phyloP scores from a whole-genome alignment of 129 eudicot genomes.

The Solidago caesia region DNA sequence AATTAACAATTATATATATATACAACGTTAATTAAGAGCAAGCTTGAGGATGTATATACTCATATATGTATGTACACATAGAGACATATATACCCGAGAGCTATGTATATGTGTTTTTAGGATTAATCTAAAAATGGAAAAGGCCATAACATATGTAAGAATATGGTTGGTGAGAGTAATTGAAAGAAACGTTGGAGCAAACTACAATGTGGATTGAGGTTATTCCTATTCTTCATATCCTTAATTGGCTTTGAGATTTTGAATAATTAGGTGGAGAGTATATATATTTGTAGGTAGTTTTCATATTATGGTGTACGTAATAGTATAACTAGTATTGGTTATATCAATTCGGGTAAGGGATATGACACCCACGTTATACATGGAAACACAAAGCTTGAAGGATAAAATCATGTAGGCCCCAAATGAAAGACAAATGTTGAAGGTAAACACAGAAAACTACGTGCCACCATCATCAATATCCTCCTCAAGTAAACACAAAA shows the following conservation, averaged over 20 bases:
- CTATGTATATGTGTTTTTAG: conserved; percentile 14
- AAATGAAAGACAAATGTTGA: conserved; percentile 28
- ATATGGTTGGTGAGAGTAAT: conserved; percentile 42
- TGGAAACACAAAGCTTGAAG: conserved; percentile 23
- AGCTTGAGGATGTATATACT: neutral
- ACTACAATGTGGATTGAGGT: conserved; percentile 30
- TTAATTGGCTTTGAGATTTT: conserved; percentile 13
- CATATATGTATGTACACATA: neutral
- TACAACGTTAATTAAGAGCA: neutral
- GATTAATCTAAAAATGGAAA: conserved; percentile 32
- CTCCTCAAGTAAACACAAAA: conserved; percentile 23
- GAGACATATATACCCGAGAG: neutral
- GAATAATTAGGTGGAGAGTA: conserved; percentile 25
- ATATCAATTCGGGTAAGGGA: conserved; percentile 28
- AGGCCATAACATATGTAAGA: conserved; percentile 18
- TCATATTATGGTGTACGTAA: conserved; percentile 6
- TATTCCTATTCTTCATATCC: neutral
- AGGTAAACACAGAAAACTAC: conserved; percentile 26
- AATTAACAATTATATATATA: neutral
- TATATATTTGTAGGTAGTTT: conserved; percentile 10
- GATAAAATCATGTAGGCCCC: conserved; percentile 34
- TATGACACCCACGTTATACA: conserved; percentile 34
- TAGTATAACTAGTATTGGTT: conserved; percentile 18
- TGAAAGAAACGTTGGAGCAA: conserved; percentile 32
- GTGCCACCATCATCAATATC: conserved; percentile 28